Percentiles rank a stretch among this genome's conserved stretches.
phyloP scores from a whole-genome alignment of 2,329 filamentous ascomycete species.

The Neopestalotiopsis sp. region DNA sequence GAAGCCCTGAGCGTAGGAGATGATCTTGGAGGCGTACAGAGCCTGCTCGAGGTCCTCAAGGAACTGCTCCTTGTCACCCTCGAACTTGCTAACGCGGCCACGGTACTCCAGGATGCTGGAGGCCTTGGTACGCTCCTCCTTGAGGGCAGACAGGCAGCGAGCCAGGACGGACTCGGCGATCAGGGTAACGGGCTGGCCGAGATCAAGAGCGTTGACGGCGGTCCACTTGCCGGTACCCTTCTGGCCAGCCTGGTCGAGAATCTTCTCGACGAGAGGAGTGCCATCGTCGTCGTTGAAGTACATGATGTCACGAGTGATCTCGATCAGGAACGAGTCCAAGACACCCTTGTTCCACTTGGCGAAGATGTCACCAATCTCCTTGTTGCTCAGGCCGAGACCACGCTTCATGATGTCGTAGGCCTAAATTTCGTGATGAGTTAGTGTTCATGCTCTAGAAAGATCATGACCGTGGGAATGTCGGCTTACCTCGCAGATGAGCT shows the following conservation, averaged over 20 bases:
- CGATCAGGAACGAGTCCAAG: conserved; percentile 97
- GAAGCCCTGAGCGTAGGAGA: conserved; percentile 99
- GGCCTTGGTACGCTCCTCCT: conserved; percentile 88
- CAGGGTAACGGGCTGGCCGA: conserved; percentile 97
- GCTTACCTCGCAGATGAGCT: conserved; percentile 95
- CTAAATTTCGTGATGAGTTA: conserved; percentile 49
- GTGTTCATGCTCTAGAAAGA: not conserved
- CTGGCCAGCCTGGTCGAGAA: conserved; percentile 96
- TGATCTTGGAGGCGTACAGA: conserved; percentile 99
- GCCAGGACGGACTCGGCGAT: conserved; percentile 97
- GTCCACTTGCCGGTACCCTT: conserved; percentile 99
- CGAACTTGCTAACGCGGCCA: conserved; percentile 80
- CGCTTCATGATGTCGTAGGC: conserved; percentile 99
- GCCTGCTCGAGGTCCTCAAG: conserved; percentile 98
- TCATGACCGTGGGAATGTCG: too few relatives aligned
- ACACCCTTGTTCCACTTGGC: conserved; percentile 98
- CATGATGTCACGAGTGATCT: conserved; percentile 98
- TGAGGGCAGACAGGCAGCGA: conserved; percentile 92
- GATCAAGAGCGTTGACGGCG: conserved; percentile 96
- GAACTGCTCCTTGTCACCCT: conserved; percentile 91
- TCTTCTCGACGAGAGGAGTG: conserved; percentile 94
- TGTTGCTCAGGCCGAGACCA: conserved; percentile 83
- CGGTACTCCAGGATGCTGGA: conserved; percentile 75
- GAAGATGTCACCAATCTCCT: conserved; percentile 96
- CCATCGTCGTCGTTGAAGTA: conserved; percentile 97